Evolutionary conservation across 805 yeast genomes (phyloP), one percentile per base, ranked within the genome.

Genomic region (Candida boidinii): DNA sequence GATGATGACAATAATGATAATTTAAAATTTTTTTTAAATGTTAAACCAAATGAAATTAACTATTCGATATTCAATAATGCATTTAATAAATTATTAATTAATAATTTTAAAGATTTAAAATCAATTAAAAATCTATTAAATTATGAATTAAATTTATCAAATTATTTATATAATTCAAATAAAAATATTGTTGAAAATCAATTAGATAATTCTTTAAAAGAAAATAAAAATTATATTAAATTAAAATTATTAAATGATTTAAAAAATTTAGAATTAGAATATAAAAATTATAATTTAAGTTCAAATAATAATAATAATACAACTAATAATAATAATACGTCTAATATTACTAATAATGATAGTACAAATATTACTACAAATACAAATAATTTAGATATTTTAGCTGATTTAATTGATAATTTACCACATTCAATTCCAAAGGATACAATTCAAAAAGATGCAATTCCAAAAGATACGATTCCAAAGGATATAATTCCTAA

Each of bases 151-250:
- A 36, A 39, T n/a, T 31, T 43, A 17, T 30, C 39, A 6, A 48
- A 47, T 8, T 22, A 14, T 4, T 23, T 34, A 16, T 27, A 38
- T 5, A 23, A 15, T 1, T 23, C 31, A 5, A 34, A 41, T 17
- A 14, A 18, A 5, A 31, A 40, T 14, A 35, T 46, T 5, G 26
- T 37, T 11, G 29, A 31, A 4, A 26, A 27, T 4, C 48, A 45
- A 28, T 39, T 35, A 26, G 29, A 31, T 4, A 23, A 22, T 6
- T 37, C 49, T 4, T 20, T 45, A 11, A 24, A 23, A 17, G 53
- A 49, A 19, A 45, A 45, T 30, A 36, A 51, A 29, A 45, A 45
- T n/a, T 28, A 43, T 4, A 21, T 39, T 12, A 42, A 37, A 19
- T 30, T 24, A 5, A 44, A 44, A 18, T 28, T 42, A 3, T 20